Evolutionary conservation across 306 rosid genomes (phyloP), one percentile per base, ranked within the genome.

Genomic region (Cucurbita ficifolia): DNA sequence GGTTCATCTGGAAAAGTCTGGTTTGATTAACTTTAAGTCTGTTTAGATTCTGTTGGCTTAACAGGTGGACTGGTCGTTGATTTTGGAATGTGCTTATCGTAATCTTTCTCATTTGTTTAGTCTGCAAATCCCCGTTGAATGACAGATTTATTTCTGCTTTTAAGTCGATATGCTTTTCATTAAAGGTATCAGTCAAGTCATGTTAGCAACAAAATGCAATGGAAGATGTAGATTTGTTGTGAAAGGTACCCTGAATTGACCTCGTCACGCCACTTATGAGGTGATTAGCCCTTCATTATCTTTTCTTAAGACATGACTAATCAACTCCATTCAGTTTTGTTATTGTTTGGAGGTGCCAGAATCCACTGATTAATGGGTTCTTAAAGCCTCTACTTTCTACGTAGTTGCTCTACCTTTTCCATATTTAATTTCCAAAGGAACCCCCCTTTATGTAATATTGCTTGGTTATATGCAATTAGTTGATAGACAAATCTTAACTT

Each of bases 311-410:
- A 69, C 18, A 69, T 69, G 73, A 69, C 73, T 69, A 69, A 69
- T 46, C 73, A 69, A 69, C 43, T 14, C 57, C 42, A 68, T 68
- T 46, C 24, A 46, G 19, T 46, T 68, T 40, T 46, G 10, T 21
- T 46, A 0, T 49, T 17, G 42, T 69, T 69, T 14, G 12, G 7
- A 69, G 73, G 73, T 69, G 73, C 73, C 18, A 22, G 73, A 69
- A 69, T 69, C 73, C 73, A 48, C 73, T 69, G 56, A 48, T 46
- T 24, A 69, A 24, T 69, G 73, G 73, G 43, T 69, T 69, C 42
- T 69, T 3, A 69, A 68, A 69, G 56, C 70, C 39, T 38, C 54
- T 67, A 67, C 54, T 14, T 67, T 67, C 52, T 65, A 42, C 38
- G 6, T 19, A 43, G 18, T 64, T 42, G 52, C 72, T 42, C 5